Evolutionary conservation across 148 eudicot genomes (phyloP), one percentile per base, ranked within the genome.

Genomic region (Rhododendron kiyosumense): DNA sequence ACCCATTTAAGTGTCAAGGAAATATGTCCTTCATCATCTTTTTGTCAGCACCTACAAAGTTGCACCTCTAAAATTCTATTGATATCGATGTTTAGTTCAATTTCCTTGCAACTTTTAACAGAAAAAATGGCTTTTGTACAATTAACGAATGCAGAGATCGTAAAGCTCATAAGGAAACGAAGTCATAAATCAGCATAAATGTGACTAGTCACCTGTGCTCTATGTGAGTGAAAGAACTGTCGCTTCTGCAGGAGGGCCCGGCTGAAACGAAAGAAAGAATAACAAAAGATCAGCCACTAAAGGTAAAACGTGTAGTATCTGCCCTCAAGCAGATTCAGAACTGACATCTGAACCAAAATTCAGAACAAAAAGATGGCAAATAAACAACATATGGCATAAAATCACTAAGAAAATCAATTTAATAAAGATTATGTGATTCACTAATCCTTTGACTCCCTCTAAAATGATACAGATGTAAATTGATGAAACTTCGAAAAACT

Each of bases 191-290:
- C 38, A 26, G 54, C 11, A 38, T 20, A 28, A 26, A 76, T 43
- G 84, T 54, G 81, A 43, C 78, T 80, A 59, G 49, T 86, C 86
- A 96, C 99, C 95, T 97, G 98, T 67, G 99, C 98, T 90, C 99
- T 91, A 82, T 97, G 99, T 11, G 99, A 97, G 88, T 97, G 99
- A 90, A 94, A 97, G 92, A 97, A 97, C 90, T 93, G 98, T 63
- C 98, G 90, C 90, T 93, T 97, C 89, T 94, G 98, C 92, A 95
- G 84, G 84, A 94, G 92, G 48, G 92, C 91, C 89, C 99, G 98
- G 87, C 99, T 97, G 94, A 61, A 87, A 83, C n/a, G 22, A 74
- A 54, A 81, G 83, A 69, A 67, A 13, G 78, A 85, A 85, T 20
- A 36, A 69, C 52, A 83, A 3, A 24, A 82, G 9, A 38, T 59